Conservation (phyloP, 345 rosid genomes). For the Cardamine resedifolia region DNA sequence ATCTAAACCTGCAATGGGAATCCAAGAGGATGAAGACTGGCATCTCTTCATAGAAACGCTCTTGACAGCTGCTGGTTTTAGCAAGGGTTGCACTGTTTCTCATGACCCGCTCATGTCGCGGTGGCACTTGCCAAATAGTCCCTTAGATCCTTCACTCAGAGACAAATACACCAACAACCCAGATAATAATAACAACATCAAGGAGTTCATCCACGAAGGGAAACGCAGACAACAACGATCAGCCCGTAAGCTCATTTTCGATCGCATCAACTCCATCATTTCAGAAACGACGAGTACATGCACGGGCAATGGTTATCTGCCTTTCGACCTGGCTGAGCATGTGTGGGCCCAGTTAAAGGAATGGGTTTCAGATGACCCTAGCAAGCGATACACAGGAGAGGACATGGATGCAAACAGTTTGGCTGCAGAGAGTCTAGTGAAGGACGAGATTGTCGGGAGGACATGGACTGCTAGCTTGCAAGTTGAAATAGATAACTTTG, state of each 20-base stretch:
- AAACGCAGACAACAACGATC: constrained; percentile 71
- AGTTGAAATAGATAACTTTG: constrained; percentile 45
- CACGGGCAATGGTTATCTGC: constrained; percentile 23
- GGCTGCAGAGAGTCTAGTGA: constrained; percentile 66
- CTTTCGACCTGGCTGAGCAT: constrained; percentile 44
- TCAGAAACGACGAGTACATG: constrained; percentile 40
- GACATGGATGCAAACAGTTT: constrained; percentile 62
- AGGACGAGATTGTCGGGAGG: constrained; percentile 72
- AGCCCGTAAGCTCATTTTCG: constrained; percentile 64
- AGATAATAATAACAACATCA: constrained; percentile 39
- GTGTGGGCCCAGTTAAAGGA: constrained; percentile 67
- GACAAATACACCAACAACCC: constrained; percentile 49
- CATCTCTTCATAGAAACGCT: constrained; percentile 51
- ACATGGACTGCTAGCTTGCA: constrained; percentile 59
- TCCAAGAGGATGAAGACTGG: constrained; percentile 64
- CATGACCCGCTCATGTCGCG: constrained; percentile 40
- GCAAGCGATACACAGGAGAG: constrained; percentile 31
- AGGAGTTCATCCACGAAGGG: constrained; percentile 58
- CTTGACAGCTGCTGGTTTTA: constrained; percentile 60
- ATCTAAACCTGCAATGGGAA: constrained; percentile 39
- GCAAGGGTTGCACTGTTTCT: constrained; percentile 41
- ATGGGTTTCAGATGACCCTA: constrained; percentile 50
- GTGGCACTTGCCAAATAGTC: constrained; percentile 71
- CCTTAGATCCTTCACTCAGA: constrained; percentile 71
- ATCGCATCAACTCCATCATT: constrained; percentile 58